Evolutionary conservation across 768 basidiomycete species (phyloP).

Genomic region (Lactarius indigo): DNA sequence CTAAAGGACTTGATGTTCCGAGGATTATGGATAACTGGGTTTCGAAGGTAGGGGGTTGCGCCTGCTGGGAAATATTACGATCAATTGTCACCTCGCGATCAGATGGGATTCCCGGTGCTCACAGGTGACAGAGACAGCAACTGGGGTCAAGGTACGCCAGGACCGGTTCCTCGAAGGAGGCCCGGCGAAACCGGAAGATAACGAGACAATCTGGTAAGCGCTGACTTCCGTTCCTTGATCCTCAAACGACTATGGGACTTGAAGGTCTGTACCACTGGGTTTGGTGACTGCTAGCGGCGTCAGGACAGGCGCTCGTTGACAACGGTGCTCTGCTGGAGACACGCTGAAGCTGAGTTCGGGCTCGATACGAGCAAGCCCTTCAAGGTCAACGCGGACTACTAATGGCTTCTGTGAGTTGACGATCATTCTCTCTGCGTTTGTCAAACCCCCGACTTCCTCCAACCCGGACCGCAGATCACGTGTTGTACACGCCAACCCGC

Average conservation of each 20-base stretch:
- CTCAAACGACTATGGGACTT: not conserved
- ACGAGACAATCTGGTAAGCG: slow-evolving; percentile 77
- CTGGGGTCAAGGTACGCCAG: slow-evolving; percentile 77
- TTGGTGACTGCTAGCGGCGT: slow-evolving; percentile 56
- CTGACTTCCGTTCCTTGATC: not conserved
- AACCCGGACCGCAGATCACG: slow-evolving; percentile 55
- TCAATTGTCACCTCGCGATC: not conserved
- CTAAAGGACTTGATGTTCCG: slow-evolving; percentile 61
- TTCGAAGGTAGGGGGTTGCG: slow-evolving; percentile 49
- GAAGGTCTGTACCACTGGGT: slow-evolving; percentile 78
- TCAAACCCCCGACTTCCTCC: slow-evolving; percentile 26
- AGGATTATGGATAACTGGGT: slow-evolving; percentile 92
- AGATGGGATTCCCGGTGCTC: slow-evolving; percentile 86
- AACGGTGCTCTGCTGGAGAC: slow-evolving; percentile 60
- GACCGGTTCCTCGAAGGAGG: slow-evolving; percentile 92
- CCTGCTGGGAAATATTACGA: not conserved
- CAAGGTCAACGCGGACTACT: slow-evolving; percentile 89
- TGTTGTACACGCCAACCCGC: slow-evolving; percentile 78
- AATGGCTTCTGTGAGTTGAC: slow-evolving; percentile 75
- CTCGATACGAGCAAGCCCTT: slow-evolving; percentile 73
- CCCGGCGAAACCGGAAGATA: slow-evolving; percentile 71
- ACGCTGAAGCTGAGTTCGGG: slow-evolving; percentile 63
- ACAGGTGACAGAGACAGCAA: slow-evolving; percentile 76
- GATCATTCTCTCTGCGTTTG: not conserved
- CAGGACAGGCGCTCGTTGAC: slow-evolving; percentile 58